Conservation (phyloP, 1,139 yeast species). For the Scheffersomyces titani region DNA sequence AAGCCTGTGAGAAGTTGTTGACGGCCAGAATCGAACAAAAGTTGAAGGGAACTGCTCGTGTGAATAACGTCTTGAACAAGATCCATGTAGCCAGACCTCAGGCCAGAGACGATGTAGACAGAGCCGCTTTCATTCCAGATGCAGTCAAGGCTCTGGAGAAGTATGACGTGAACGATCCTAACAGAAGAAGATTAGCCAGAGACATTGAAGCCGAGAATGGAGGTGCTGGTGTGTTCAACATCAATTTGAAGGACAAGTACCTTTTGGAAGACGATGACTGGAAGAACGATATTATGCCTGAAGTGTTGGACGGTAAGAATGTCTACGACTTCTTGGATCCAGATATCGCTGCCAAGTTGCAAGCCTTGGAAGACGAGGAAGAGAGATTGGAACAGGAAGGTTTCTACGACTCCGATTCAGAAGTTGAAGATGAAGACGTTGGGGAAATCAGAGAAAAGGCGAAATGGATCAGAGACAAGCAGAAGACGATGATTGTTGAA, state of each 20-base stretch:
- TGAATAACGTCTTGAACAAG: constrained; percentile 85
- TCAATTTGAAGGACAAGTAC: constrained; percentile 89
- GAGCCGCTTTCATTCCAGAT: constrained; percentile 84
- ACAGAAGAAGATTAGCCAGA: constrained; percentile 77
- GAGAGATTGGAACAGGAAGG: constrained; percentile 92
- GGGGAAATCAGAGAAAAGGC: constrained; percentile 85
- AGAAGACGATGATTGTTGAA: constrained; percentile 87
- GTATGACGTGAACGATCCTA: constrained; percentile 79
- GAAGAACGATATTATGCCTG: constrained; percentile 98
- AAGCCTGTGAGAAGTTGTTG: constrained; percentile 93
- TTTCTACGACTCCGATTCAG: constrained; percentile 89
- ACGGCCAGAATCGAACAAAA: constrained; percentile 97
- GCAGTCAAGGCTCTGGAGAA: constrained; percentile 58
- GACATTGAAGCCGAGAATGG: constrained; percentile 94
- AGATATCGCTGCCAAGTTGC: constrained; percentile 88
- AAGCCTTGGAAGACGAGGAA: constrained; percentile 96
- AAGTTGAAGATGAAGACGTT: constrained; percentile 64
- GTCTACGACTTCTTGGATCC: constrained; percentile 97
- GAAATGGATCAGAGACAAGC: constrained; percentile 92
- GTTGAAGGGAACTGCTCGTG: constrained; percentile 90
- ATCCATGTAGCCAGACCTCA: constrained; percentile 93
- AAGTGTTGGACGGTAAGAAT: constrained; percentile 91
- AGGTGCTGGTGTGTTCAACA: constrained; percentile 97
- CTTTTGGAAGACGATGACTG: constrained; percentile 93
- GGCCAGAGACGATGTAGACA: constrained; percentile 80